Percentiles rank a stretch among this genome's conserved stretches.
Evolutionary conservation across 1,139 yeast genomes (phyloP).

Genomic region (Protomyces inundatus): DNA sequence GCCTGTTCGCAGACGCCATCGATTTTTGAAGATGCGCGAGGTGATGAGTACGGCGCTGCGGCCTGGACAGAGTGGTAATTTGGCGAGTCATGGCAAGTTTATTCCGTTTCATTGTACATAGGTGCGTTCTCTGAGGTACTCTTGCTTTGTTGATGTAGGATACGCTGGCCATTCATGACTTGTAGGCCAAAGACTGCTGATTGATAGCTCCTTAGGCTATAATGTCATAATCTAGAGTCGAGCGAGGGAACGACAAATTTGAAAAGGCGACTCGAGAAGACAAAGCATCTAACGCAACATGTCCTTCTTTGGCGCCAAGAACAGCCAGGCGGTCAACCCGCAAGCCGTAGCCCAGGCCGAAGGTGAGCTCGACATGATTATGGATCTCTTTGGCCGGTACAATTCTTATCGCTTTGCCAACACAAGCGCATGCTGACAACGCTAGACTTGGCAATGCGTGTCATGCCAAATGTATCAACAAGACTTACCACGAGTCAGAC

Average conservation of each 20-base stretch:
- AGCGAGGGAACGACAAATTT: too few species aligned
- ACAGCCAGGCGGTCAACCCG: constrained; percentile 29
- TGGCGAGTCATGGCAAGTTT: neutral
- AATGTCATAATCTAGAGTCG: too few species aligned
- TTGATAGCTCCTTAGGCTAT: too few species aligned
- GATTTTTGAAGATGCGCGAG: constrained; percentile 69
- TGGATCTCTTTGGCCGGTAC: constrained; percentile 29
- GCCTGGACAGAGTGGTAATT: neutral
- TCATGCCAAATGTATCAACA: constrained; percentile 74
- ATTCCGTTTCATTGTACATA: neutral
- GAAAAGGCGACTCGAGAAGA: neutral
- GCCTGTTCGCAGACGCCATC: constrained; percentile 65
- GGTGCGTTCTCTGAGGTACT: too few species aligned
- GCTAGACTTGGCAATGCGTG: constrained; percentile 43
- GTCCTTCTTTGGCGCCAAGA: constrained; percentile 22
- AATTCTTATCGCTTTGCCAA: neutral
- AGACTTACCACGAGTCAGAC: constrained; percentile 66
- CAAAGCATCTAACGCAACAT: neutral
- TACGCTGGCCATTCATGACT: too few species aligned
- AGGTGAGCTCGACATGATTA: constrained; percentile 29
- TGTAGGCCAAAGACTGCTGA: too few species aligned
- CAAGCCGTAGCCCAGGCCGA: constrained; percentile 30
- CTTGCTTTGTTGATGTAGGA: too few species aligned
- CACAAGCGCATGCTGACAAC: neutral
- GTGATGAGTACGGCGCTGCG: constrained; percentile 32